phyloP scores from a whole-genome alignment of 371 early-diverging fungal species.

The Apophysomyces ossiformis region DNA sequence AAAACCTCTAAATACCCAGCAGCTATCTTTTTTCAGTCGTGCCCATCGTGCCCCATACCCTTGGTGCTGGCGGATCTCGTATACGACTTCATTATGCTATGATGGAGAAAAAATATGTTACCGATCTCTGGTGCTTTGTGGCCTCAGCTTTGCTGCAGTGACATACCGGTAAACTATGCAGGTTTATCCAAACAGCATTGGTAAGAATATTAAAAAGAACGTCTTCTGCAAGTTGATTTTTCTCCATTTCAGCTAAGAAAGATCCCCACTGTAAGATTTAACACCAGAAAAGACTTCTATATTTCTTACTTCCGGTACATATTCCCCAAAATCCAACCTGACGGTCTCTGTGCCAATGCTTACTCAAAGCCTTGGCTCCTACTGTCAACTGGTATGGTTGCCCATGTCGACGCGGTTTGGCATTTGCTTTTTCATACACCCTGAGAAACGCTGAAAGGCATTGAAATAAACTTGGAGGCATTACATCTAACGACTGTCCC shows the following conservation, averaged over 20 bases:
- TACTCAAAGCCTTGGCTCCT: constrained; percentile 47
- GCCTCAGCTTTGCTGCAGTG: not conserved
- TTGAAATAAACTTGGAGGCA: constrained; percentile 33
- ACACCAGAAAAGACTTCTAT: not conserved
- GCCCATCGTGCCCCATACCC: constrained; percentile 50
- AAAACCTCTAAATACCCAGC: constrained; percentile 45
- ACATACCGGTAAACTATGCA: constrained; percentile 43
- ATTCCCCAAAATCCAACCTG: constrained; percentile 41
- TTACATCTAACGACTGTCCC: constrained; percentile 11
- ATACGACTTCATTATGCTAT: constrained; percentile 38
- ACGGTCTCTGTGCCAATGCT: constrained; percentile 49
- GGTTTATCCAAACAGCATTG: constrained; percentile 42
- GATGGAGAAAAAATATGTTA: not conserved
- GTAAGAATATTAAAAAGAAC: constrained; percentile 32
- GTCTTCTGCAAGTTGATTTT: constrained; percentile 40
- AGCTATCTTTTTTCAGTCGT: not conserved
- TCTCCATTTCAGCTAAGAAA: constrained; percentile 34
- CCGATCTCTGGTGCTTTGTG: not conserved
- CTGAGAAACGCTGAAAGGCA: constrained; percentile 25
- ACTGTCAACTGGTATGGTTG: constrained; percentile 32
- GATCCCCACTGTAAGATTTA: not conserved
- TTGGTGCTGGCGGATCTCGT: constrained; percentile 40
- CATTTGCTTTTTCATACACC: constrained; percentile 19
- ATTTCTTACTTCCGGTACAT: constrained; percentile 36
- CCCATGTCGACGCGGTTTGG: constrained; percentile 16